A percentile compares a stretch with the other conserved stretches of the same genome.
These are phyloP conservation scores for Colletotrichum scovillei DNA, from an alignment of 2,329 filamentous ascomycete species.

Conservation along the genomic window DNA sequence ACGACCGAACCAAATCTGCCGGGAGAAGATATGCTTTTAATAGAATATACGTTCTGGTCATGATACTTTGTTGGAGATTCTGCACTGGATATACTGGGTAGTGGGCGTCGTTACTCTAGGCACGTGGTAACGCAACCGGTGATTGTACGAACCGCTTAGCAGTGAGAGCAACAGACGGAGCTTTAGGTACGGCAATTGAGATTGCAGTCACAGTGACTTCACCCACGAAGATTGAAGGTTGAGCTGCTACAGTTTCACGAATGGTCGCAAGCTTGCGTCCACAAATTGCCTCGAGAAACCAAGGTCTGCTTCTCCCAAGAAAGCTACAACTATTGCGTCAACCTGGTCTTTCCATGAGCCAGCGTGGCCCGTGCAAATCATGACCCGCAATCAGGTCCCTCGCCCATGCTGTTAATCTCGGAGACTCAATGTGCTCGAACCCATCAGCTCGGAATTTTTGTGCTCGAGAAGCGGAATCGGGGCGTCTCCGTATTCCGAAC, in stretches of 20 bases:
- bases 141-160: neutral
- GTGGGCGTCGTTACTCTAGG: neutral
- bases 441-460: neutral
- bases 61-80: neutral
- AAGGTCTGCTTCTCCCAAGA: neutral
- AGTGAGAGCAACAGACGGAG: neutral
- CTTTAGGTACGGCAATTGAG: neutral
- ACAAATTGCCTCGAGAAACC: neutral
- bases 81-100: neutral
- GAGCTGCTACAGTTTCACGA: neutral
- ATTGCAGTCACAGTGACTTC: neutral
- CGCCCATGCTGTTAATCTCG: too few relatives aligned
- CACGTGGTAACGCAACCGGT: neutral
- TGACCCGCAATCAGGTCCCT: neutral
- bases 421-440: neutral
- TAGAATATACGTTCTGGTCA: slow-evolving; percentile 30
- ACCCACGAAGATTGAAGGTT: neutral
- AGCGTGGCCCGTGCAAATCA: neutral
- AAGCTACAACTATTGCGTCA: neutral
- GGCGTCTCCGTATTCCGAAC: neutral
- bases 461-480: neutral
- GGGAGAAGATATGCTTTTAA: slow-evolving; percentile 31
- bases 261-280: neutral
- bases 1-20: slow-evolving; percentile 12
- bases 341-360: neutral